Evolutionary conservation across 176 grass and related monocot genomes (phyloP).

Genomic region (Chloris gayana): DNA sequence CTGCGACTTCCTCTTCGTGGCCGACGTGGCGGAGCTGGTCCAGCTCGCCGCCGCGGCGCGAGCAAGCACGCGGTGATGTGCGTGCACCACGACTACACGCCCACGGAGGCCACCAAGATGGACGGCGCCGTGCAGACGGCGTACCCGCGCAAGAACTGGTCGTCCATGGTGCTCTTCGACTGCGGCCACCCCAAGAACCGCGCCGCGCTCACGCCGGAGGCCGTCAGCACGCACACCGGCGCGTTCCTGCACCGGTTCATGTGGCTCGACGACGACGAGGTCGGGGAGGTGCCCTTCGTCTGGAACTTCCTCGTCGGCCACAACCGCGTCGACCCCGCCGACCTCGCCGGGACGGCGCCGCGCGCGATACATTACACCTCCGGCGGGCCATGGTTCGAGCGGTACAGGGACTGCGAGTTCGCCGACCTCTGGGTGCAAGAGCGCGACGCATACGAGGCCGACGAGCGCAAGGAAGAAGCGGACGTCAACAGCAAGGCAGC

Average conservation of each 20-base stretch:
- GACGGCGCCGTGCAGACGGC: constrained; percentile 79
- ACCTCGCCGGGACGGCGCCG: constrained; percentile 47
- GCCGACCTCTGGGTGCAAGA: constrained; percentile 79
- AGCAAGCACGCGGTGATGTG: constrained; percentile 55
- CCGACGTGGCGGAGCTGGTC: constrained; percentile 53
- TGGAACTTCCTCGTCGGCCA: constrained; percentile 98
- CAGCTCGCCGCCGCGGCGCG: neutral
- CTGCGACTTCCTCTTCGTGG: constrained; percentile 80
- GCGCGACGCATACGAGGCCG: constrained; percentile 48
- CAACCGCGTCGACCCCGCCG: constrained; percentile 66
- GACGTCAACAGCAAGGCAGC: constrained; percentile 3
- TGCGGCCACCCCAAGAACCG: constrained; percentile 87
- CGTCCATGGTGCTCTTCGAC: constrained; percentile 91
- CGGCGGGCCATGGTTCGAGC: constrained; percentile 87
- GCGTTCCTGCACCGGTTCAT: constrained; percentile 81
- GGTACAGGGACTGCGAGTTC: constrained; percentile 77
- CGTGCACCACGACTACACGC: constrained; percentile 84
- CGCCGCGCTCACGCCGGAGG: constrained; percentile 69
- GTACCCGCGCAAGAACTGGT: constrained; percentile 98
- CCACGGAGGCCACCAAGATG: constrained; percentile 85
- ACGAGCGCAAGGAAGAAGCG: neutral
- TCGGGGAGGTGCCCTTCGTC: constrained; percentile 73
- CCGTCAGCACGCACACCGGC: constrained; percentile 66
- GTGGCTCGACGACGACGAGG: constrained; percentile 79
- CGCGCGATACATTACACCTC: constrained; percentile 77